phyloP scores from a whole-genome alignment of 2,329 filamentous ascomycete species.

The Verticillium isaacii region DNA sequence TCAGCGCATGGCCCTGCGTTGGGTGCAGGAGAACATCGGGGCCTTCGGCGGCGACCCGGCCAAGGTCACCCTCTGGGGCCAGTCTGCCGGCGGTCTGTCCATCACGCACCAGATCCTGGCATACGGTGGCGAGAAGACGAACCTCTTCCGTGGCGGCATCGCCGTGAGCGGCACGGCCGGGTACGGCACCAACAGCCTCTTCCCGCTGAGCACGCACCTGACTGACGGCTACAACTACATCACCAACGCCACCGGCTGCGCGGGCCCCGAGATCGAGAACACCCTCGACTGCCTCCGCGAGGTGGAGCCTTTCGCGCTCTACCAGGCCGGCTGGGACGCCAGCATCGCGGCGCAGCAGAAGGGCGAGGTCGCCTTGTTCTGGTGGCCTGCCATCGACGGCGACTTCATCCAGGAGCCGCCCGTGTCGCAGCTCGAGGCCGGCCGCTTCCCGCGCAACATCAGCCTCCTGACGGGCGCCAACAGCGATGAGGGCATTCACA shows the following conservation, averaged over 20 bases:
- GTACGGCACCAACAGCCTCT: background rate
- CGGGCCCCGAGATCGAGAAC: conserved; percentile 1
- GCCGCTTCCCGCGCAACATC: background rate
- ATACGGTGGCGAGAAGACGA: conserved; percentile 4
- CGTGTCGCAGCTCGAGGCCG: conserved; percentile 2
- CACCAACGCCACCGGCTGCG: conserved; percentile 3
- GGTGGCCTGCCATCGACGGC: conserved; percentile 6
- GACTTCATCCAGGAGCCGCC: conserved; percentile 2
- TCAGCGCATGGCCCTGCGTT: conserved; percentile 44
- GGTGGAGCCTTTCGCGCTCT: background rate
- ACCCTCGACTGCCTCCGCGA: conserved; percentile 5
- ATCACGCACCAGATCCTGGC: conserved; percentile 7
- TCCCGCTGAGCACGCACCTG: background rate
- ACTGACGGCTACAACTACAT: conserved; percentile 1
- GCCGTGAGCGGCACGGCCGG: conserved; percentile 5
- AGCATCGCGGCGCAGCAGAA: background rate
- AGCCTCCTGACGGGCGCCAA: conserved; percentile 4
- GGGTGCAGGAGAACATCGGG: conserved; percentile 50
- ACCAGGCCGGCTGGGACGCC: background rate
- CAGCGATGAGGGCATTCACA: conserved; percentile 5
- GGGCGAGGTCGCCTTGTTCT: background rate
- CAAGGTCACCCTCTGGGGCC: conserved; percentile 44
- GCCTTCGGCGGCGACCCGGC: conserved; percentile 46
- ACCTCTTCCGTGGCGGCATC: conserved; percentile 7
- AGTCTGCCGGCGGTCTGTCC: conserved; percentile 33